These are phyloP conservation scores for Blastobotrys serpentis DNA, from an alignment of 1,139 yeast genomes.

Conservation along the genomic window DNA sequence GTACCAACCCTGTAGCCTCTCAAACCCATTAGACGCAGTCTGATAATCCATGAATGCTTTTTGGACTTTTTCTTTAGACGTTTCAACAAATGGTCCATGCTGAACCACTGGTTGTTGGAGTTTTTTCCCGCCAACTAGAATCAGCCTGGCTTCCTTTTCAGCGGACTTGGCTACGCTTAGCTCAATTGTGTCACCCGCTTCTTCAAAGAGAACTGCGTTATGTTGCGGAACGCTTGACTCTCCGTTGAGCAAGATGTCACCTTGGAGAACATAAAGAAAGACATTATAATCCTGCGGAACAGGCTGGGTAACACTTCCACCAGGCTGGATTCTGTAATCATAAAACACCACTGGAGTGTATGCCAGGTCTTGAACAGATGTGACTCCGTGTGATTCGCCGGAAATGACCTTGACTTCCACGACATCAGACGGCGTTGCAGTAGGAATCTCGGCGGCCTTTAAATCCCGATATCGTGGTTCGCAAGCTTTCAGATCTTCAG, in stretches of 20 bases:
- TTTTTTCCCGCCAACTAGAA: slow-evolving; percentile 73
- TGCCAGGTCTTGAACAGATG: slow-evolving; percentile 73
- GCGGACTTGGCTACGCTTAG: slow-evolving; percentile 29
- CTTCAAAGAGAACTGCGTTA: slow-evolving; percentile 49
- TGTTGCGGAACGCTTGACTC: slow-evolving; percentile 42
- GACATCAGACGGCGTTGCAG: slow-evolving; percentile 64
- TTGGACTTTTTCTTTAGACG: slow-evolving; percentile 58
- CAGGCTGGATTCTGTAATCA: slow-evolving; percentile 63
- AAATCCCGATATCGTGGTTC: slow-evolving; percentile 83
- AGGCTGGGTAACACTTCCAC: slow-evolving; percentile 62
- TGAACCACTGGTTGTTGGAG: slow-evolving; percentile 78
- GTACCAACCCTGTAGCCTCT: slow-evolving; percentile 64
- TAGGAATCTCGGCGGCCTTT: slow-evolving; percentile 68
- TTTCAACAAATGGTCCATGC: slow-evolving; percentile 88
- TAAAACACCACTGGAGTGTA: slow-evolving; percentile 82
- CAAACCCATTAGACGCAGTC: slow-evolving; percentile 69
- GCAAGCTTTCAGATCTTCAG: slow-evolving; percentile 62
- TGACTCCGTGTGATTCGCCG: slow-evolving; percentile 74
- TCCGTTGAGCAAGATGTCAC: slow-evolving; percentile 51
- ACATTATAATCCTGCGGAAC: slow-evolving; percentile 66
- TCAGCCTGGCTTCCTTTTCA: slow-evolving; percentile 50
- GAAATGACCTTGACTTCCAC: slow-evolving; percentile 70
- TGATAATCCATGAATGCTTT: slow-evolving; percentile 73
- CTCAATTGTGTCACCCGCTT: slow-evolving; percentile 31
- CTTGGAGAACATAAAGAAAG: slow-evolving; percentile 68